Evolutionary conservation across 495 filamentous ascomycete species (phyloP).

Genomic region (Rhizodiscina lignyota): DNA sequence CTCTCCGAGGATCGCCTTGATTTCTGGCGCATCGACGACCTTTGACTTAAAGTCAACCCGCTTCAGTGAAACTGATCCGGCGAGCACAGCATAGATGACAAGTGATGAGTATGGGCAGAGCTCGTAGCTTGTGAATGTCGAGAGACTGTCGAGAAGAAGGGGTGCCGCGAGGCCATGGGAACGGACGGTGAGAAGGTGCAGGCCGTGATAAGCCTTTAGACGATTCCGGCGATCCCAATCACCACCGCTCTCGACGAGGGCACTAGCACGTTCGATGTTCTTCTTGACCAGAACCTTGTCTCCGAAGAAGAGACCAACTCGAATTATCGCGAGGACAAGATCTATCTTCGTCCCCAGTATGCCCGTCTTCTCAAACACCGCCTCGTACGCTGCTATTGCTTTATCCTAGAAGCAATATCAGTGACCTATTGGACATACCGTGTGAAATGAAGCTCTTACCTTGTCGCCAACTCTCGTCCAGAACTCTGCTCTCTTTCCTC

Average conservation of each 20-base stretch:
- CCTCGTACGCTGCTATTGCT: slow-evolving; percentile 80
- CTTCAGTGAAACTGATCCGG: slow-evolving; percentile 85
- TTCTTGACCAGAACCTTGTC: slow-evolving; percentile 85
- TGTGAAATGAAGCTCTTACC: slow-evolving; percentile 31
- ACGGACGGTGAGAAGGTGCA: slow-evolving; percentile 80
- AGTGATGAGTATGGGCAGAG: slow-evolving; percentile 88
- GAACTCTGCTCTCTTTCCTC: slow-evolving; percentile 89
- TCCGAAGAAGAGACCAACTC: slow-evolving; percentile 87
- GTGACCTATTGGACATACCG: not conserved
- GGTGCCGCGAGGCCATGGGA: slow-evolving; percentile 82
- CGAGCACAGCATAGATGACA: slow-evolving; percentile 89
- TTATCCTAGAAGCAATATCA: slow-evolving; percentile 47
- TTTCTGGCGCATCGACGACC: slow-evolving; percentile 94
- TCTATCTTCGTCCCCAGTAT: slow-evolving; percentile 94
- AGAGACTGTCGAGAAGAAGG: slow-evolving; percentile 84
- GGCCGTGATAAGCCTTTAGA: slow-evolving; percentile 92
- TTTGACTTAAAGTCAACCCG: slow-evolving; percentile 97
- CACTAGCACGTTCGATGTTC: slow-evolving; percentile 76
- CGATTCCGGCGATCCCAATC: slow-evolving; percentile 98
- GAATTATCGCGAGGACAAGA: slow-evolving; percentile 86
- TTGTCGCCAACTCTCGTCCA: slow-evolving; percentile 91
- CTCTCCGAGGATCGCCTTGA: slow-evolving; percentile 86
- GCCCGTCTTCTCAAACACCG: slow-evolving; percentile 82
- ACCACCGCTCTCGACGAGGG: slow-evolving; percentile 80
- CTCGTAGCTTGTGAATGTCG: slow-evolving; percentile 98